Base-by-base conservation (phyloP, 179 eudicot species). In the Silene coronaria region DNA sequence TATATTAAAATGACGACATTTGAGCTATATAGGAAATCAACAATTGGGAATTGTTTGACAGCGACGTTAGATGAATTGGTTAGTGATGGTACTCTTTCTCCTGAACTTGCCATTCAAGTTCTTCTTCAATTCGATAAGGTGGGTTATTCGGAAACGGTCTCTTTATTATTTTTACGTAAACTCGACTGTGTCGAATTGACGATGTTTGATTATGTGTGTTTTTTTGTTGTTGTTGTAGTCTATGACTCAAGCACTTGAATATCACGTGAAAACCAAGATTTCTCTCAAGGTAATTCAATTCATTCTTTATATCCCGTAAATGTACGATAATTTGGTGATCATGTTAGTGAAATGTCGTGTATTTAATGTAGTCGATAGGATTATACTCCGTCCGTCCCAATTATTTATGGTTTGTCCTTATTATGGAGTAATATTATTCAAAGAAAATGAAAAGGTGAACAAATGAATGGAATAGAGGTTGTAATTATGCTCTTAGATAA, bases 61-160 rank as follows among this genome's bases (percentile, higher is more conserved):
- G 98, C 92, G 74, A 92, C 98, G 1, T 76, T 94, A 75, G 97
- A 94, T 78, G 96, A 92, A 81, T 90, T 94, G 98, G 98, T 94
- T 71, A 85, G 86, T 16, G 84, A 65, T 69, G 94, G 94, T 10
- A 66, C 77, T 75, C 90, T 94, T 38, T 89, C 87, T 79, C 98
- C 98, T 16, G 96, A 94, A 74, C 91, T 87, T 16, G 98, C 98
- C 27, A 94, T 94, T 76, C 92, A 94, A 87, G 96, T 92, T 65
- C 94, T 94, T 71, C 91, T 94, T 73, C 97, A 94, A 83, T 94
- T 94, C 11, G 98, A 92, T 42, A 88, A 90, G 97, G 98, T 90
- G 48, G 17, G 2, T 38, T 27, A 10, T 22, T 42, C 22, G 9
- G 3, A 11, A 57, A 4, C 16, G 22, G 4, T 30, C 58, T 1